Evolutionary conservation across 345 rosid genomes (phyloP).

Genomic region (Camelina sativa): DNA sequence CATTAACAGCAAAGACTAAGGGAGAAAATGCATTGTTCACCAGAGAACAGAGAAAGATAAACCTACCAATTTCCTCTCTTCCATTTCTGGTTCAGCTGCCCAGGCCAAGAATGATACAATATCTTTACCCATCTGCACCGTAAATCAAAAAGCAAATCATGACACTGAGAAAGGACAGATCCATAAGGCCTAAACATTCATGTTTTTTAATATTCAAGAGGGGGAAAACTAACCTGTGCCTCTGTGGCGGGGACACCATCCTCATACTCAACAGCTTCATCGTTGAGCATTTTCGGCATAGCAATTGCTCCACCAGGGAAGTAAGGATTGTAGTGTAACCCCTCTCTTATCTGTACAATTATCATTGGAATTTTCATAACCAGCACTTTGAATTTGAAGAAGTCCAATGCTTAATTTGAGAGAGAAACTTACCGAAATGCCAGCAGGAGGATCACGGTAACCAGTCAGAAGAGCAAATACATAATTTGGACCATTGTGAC

Average conservation of each 20-base stretch:
- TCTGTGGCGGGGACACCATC: slow-evolving; percentile 98
- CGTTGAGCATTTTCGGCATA: slow-evolving; percentile 97
- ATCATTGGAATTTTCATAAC: background rate
- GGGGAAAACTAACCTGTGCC: slow-evolving; percentile 71
- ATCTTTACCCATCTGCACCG: slow-evolving; percentile 97
- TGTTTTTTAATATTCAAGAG: background rate
- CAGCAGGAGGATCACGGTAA: slow-evolving; percentile 99
- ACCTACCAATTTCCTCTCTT: slow-evolving; percentile 92
- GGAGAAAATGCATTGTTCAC: background rate
- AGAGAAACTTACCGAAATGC: slow-evolving; percentile 61
- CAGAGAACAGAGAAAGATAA: background rate
- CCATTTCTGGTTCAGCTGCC: slow-evolving; percentile 99
- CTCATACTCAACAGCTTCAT: slow-evolving; percentile 98
- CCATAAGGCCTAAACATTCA: background rate
- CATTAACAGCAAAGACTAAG: background rate
- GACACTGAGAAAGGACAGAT: slow-evolving; percentile 6
- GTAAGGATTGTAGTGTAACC: slow-evolving; percentile 95
- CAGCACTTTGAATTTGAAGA: background rate
- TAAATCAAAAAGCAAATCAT: slow-evolving; percentile 4
- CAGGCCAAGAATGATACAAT: slow-evolving; percentile 86
- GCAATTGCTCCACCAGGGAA: slow-evolving; percentile 99
- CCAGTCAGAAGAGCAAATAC: slow-evolving; percentile 97
- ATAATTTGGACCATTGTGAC: slow-evolving; percentile 98
- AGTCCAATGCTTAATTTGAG: background rate
- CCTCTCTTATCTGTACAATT: slow-evolving; percentile 78